A percentile compares a stretch with the other conserved stretches of the same genome.
Conservation (phyloP, 768 basidiomycete genomes). For the Collybiopsis confluens region DNA sequence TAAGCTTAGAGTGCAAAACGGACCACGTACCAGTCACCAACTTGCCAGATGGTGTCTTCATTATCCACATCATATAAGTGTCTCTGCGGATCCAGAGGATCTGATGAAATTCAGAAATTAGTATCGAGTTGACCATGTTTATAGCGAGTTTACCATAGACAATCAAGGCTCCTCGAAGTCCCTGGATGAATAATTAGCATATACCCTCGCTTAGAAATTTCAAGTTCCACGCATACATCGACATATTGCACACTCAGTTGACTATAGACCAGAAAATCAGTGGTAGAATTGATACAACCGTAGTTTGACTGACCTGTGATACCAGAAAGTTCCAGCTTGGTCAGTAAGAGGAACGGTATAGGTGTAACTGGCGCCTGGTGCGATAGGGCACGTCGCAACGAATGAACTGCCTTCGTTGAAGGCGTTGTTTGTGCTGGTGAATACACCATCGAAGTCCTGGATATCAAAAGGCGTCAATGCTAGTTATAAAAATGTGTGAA, state of each 20-base stretch:
- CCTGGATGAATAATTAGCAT: conserved; percentile 10
- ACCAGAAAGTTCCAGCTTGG: conserved; percentile 38
- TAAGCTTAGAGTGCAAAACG: too few relatives aligned
- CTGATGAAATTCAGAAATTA: conserved; percentile 9
- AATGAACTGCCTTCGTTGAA: conserved; percentile 22
- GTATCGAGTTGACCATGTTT: background rate
- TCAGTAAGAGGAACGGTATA: conserved; percentile 19
- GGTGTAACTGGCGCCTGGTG: conserved; percentile 15
- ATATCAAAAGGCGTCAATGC: background rate
- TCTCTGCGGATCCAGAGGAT: conserved; percentile 35
- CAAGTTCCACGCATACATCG: conserved; percentile 16
- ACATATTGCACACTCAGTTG: conserved; percentile 34
- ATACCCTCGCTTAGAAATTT: background rate
- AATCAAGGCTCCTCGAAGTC: conserved; percentile 29
- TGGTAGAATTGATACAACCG: too few relatives aligned
- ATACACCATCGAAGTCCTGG: conserved; percentile 20
- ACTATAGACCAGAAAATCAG: conserved; percentile 9
- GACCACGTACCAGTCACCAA: background rate
- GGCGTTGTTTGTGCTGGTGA: conserved; percentile 15
- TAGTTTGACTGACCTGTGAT: conserved; percentile 21
- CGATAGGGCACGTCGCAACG: conserved; percentile 25
- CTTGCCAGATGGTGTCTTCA: conserved; percentile 11
- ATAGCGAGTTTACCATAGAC: conserved; percentile 23
- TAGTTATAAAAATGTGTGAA: background rate
- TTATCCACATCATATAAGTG: conserved; percentile 44